Evolutionary conservation across 2,329 filamentous ascomycete genomes (phyloP).

Genomic region (Monilinia polystroma): DNA sequence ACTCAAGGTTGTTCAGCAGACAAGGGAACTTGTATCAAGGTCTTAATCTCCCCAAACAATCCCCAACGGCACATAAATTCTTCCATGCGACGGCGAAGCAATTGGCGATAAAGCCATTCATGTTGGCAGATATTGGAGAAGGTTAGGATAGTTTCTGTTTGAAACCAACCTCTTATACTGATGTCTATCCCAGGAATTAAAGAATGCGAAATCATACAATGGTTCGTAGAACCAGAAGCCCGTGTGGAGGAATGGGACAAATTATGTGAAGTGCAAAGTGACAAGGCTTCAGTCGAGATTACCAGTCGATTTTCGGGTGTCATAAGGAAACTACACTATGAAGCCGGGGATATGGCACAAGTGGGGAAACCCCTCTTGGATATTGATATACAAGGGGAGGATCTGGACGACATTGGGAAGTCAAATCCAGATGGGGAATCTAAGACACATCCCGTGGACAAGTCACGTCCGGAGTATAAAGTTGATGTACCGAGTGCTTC

Average conservation of each 20-base stretch:
- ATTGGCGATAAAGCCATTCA: slow-evolving; percentile 69
- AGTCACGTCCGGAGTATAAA: background rate
- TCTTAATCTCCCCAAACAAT: slow-evolving; percentile 30
- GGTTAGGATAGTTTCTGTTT: slow-evolving; percentile 48
- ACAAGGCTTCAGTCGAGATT: slow-evolving; percentile 90
- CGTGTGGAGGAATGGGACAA: slow-evolving; percentile 97
- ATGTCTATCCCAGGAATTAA: slow-evolving; percentile 70
- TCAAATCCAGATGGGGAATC: slow-evolving; percentile 32
- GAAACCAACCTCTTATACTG: slow-evolving; percentile 13
- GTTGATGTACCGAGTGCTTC: slow-evolving; percentile 14
- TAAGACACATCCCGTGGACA: slow-evolving; percentile 18
- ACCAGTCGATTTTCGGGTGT: slow-evolving; percentile 93
- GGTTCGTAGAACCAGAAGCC: slow-evolving; percentile 96
- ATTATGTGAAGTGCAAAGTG: slow-evolving; percentile 95
- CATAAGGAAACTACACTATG: slow-evolving; percentile 94
- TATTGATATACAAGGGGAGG: slow-evolving; percentile 84
- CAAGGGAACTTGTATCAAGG: slow-evolving; percentile 51
- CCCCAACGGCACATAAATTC: slow-evolving; percentile 24
- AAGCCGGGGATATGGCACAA: slow-evolving; percentile 92
- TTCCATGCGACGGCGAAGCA: slow-evolving; percentile 36
- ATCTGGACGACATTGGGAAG: slow-evolving; percentile 47
- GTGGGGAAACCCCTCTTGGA: slow-evolving; percentile 94
- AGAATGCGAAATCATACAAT: slow-evolving; percentile 98
- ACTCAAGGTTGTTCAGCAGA: slow-evolving; percentile 50
- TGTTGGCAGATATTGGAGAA: slow-evolving; percentile 84